These are phyloP conservation scores for Dendrobium officinale DNA, from an alignment of 106 monocot genomes.

Conservation along the genomic window DNA sequence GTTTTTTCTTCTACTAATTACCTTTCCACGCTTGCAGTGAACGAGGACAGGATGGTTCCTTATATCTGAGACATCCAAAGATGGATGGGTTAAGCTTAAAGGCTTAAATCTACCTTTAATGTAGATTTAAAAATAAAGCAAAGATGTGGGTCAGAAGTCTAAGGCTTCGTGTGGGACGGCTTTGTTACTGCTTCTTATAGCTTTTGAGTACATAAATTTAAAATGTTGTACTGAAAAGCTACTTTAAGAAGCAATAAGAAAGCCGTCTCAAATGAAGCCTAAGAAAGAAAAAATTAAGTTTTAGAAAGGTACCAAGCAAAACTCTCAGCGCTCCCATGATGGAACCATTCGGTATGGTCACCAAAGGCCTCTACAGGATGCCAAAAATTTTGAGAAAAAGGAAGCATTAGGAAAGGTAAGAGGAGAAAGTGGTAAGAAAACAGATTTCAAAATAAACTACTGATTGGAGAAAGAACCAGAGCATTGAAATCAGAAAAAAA, in stretches of 20 bases:
- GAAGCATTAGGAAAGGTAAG: background rate
- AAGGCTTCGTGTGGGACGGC: too few species aligned
- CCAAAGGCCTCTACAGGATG: conserved; percentile 37
- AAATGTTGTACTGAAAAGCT: too few species aligned
- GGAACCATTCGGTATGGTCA: conserved; percentile 38
- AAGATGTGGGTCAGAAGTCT: background rate
- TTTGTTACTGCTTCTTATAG: too few species aligned
- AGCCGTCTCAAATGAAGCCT: background rate
- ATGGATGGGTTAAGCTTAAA: background rate
- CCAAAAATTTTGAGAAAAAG: background rate
- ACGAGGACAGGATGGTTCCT: conserved; percentile 80
- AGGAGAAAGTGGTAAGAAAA: too few species aligned
- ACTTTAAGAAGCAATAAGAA: too few species aligned
- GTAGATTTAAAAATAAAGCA: background rate
- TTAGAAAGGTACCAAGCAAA: conserved; percentile 60
- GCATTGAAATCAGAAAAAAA: too few species aligned
- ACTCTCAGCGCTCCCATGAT: conserved; percentile 66
- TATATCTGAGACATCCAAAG: conserved; percentile 43
- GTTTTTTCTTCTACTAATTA: conserved; percentile 3
- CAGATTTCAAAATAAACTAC: too few species aligned
- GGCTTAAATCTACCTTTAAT: background rate
- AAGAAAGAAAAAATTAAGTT: background rate
- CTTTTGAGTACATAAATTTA: too few species aligned
- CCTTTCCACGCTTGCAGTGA: conserved; percentile 91
- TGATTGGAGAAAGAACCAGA: too few species aligned